A percentile compares a stretch with the other conserved stretches of the same genome.
Conservation (phyloP, 805 yeast species). For the Saccharomycopsis oosterbeekiorum region DNA sequence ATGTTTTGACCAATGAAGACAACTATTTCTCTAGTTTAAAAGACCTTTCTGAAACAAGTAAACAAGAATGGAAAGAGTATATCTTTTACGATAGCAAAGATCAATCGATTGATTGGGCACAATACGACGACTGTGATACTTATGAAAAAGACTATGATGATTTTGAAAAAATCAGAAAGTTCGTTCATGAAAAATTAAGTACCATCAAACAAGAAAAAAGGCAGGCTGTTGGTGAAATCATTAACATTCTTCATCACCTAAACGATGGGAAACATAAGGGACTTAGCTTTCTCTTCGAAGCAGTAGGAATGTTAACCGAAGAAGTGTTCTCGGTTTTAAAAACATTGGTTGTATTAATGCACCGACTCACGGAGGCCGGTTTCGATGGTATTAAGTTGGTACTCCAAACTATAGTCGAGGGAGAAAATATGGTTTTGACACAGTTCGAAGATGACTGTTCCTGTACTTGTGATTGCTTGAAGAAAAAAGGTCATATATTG, state of each 20-base stretch:
- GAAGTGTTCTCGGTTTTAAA: constrained; percentile 6
- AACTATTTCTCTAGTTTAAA: constrained; percentile 4
- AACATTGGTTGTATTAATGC: constrained; percentile 3
- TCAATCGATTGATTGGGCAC: constrained; percentile 9
- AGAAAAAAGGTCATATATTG: constrained; percentile 1
- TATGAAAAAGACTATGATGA: constrained; percentile 13
- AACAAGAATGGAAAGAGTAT: constrained; percentile 10
- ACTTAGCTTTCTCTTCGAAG: not conserved
- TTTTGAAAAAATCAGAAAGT: constrained; percentile 6
- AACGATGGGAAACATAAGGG: constrained; percentile 14
- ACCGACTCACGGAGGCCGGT: constrained; percentile 10
- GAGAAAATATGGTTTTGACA: constrained; percentile 1
- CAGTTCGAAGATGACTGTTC: constrained; percentile 11
- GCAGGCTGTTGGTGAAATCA: constrained; percentile 3
- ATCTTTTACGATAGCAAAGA: constrained; percentile 14
- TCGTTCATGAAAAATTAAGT: not conserved
- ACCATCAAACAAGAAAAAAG: constrained; percentile 1
- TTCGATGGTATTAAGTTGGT: constrained; percentile 10
- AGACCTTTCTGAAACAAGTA: not conserved
- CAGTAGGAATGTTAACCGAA: constrained; percentile 2
- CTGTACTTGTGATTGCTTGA: constrained; percentile 11
- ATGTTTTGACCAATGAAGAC: not conserved
- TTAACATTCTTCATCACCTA: constrained; percentile 5
- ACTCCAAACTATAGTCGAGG: constrained; percentile 4
- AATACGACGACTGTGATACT: constrained; percentile 6